These are phyloP conservation scores for Candida taoyuanica DNA, from an alignment of 805 yeast species.

Conservation along the genomic window DNA sequence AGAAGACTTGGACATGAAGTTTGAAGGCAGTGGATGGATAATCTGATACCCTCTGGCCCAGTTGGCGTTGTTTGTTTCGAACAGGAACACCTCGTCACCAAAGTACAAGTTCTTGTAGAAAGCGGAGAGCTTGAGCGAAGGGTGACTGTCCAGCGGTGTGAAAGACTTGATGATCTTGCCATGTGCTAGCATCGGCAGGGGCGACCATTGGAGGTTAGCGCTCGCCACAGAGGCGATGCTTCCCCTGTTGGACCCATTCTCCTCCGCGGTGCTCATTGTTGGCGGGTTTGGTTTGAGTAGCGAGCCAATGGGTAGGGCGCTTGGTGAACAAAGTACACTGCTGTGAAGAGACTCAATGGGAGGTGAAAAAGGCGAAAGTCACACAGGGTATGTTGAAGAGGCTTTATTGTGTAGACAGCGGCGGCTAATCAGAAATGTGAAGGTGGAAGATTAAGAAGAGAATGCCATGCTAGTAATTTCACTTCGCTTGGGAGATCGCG, in stretches of 20 bases:
- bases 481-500: no score
- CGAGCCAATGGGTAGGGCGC: no score
- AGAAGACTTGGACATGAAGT: constrained; percentile 54
- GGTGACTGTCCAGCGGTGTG: constrained; percentile 39
- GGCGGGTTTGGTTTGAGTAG: no score
- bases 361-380: no score
- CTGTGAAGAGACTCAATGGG: no score
- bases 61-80: constrained; percentile 53
- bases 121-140: constrained; percentile 30
- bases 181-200: constrained; percentile 41
- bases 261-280: constrained; percentile 5
- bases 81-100: constrained; percentile 74
- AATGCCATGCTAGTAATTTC: no score
- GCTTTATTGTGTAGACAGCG: no score
- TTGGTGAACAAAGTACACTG: no score
- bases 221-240: constrained; percentile 8
- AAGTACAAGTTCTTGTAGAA: constrained; percentile 54
- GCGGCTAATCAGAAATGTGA: no score
- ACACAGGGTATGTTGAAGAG: no score
- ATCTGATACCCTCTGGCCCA: constrained; percentile 83
- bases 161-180: constrained; percentile 42
- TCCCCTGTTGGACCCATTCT: constrained; percentile 1
- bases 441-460: no score
- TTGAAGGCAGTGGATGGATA: constrained; percentile 65
- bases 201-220: constrained; percentile 37